Evolutionary conservation across 192 early-diverging fungal genomes (phyloP), one percentile per base, ranked within the genome.

Genomic region (Umbelopsis isabellina): DNA sequence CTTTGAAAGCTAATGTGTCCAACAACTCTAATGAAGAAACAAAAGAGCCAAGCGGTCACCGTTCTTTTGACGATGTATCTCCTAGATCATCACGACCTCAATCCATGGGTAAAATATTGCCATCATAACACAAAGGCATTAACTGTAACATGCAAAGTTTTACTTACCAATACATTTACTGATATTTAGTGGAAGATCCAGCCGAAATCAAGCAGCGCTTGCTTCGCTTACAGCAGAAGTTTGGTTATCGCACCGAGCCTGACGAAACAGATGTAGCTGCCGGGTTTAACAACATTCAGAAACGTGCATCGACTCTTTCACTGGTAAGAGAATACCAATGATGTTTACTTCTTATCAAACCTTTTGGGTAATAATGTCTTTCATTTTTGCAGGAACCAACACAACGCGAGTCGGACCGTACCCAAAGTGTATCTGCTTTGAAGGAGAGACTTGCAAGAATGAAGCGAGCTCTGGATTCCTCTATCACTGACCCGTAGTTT

Each of bases 381-480:
- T 22, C 61, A 58, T 47, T 58, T 65, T 23, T 66, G 58, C 46
- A 83, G 73, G 74, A 66, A 53, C 30, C 71, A 20, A 44, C 69
- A 30, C 65, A 25, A 41, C 66, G 65, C 33, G 72, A 78, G 30
- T 21, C 68, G 18, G 83, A 85, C 49, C 79, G 84, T 33, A 73
- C 85, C 13, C 86, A 88, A 66, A 87, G 88, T 22, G 90, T 91
- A 8, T 84, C 85, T 18, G 75, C 86, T 21, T 75, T 91, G 50
- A 91, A 89, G 72, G 88, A 92, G 72, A 49, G 87, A 66, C 72
- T 91, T 16, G 90, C 87, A 1, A 77, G 74, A 33, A 91, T 91
- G 88, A 91, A 89, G 71, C 65, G 65, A 16, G 49, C 50, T 4
- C 69, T 75, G 22, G 65, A 75, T 55, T 75, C 74, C 16, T 69